Evolutionary conservation across 164 flowering plant species (phyloP).

Genomic region (Protea cynaroides): DNA sequence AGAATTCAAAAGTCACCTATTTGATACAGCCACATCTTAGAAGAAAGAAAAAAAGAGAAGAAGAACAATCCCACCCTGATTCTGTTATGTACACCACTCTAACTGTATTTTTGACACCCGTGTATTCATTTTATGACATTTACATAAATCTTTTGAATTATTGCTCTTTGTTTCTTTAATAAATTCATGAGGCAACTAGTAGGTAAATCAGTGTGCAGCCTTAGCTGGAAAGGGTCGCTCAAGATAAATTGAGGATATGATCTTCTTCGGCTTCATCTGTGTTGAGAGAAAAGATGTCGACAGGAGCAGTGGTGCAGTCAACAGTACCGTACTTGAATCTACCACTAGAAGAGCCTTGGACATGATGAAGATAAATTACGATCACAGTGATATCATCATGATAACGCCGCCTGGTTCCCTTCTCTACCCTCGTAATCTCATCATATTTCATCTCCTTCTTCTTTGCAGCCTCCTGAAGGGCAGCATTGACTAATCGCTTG

Average conservation of each 20-base stretch:
- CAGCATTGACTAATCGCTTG: constrained; percentile 36
- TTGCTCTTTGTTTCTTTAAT: no score
- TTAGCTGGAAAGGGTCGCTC: not conserved
- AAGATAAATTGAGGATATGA: constrained; percentile 1
- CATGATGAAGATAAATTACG: constrained; percentile 36
- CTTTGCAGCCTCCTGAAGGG: constrained; percentile 38
- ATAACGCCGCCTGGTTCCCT: constrained; percentile 37
- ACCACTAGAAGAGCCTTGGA: constrained; percentile 11
- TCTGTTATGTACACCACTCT: no score
- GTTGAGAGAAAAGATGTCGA: constrained; percentile 26
- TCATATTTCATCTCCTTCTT: constrained; percentile 44
- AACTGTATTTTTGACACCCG: no score
- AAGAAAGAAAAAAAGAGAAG: no score
- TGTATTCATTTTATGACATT: no score
- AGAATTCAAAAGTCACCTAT: no score
- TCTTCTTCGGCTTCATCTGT: constrained; percentile 12
- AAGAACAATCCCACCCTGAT: no score
- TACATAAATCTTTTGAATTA: no score
- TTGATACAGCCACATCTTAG: no score
- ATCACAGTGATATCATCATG: constrained; percentile 47
- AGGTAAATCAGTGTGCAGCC: not conserved
- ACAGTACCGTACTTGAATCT: constrained; percentile 10
- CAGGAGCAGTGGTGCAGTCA: constrained; percentile 23
- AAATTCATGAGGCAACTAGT: no score
- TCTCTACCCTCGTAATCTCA: constrained; percentile 36